Percentiles rank a stretch among this genome's conserved stretches.
phyloP scores from a whole-genome alignment of 73 alveolate species.

The Paramecium bursaria region DNA sequence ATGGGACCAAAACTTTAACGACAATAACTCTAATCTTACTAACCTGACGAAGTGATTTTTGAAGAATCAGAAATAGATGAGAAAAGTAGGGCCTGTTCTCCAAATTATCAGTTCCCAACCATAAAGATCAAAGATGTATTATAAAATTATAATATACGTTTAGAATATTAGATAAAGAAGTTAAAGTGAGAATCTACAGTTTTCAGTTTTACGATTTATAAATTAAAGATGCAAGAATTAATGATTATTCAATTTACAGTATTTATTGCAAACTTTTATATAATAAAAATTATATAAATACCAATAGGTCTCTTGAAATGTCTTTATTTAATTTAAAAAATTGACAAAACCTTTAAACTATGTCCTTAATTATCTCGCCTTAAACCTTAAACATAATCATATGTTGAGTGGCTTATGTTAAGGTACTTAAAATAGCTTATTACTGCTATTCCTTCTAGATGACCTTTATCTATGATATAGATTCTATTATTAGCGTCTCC shows the following conservation, averaged over 20 bases:
- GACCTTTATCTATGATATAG: conserved; percentile 3
- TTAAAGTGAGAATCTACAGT: not conserved
- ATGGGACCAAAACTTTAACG: not conserved
- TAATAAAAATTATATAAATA: too few species aligned
- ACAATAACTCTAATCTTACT: not conserved
- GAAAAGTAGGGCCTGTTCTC: not conserved
- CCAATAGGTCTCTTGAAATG: conserved; percentile 4
- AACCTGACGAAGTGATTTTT: not conserved
- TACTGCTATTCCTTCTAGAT: not conserved
- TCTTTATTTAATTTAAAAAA: conserved; percentile 51
- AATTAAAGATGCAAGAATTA: not conserved
- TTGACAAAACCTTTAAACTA: conserved; percentile 24
- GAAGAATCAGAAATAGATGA: not conserved
- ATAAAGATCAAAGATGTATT: not conserved
- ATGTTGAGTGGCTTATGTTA: conserved; percentile 26
- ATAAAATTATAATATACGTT: too few species aligned
- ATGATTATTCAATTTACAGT: not conserved
- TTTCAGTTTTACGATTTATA: not conserved
- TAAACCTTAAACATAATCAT: conserved; percentile 20
- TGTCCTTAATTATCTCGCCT: conserved; percentile 36
- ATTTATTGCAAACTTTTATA: not conserved
- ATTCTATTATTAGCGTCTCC: conserved; percentile 22
- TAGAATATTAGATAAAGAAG: not conserved
- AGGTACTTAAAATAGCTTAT: conserved; percentile 8
- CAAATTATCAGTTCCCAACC: not conserved